Percentiles rank a stretch among this genome's conserved stretches.
phyloP scores from a whole-genome alignment of 768 basidiomycete genomes.

The Rhodotorula graminis region DNA sequence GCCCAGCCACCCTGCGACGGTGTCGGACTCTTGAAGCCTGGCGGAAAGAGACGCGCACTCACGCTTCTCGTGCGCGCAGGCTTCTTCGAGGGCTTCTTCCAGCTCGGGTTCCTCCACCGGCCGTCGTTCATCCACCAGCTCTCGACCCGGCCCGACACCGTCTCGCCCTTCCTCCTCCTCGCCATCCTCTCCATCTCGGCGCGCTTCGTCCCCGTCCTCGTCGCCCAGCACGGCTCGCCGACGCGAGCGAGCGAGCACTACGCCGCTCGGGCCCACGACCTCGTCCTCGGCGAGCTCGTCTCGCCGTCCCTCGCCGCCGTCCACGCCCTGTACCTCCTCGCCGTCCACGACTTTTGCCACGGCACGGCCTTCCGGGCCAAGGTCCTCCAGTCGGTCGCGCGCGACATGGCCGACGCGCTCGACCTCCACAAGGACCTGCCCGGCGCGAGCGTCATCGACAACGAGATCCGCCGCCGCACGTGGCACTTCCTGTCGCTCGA shows the following conservation, averaged over 20 bases:
- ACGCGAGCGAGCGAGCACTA: neutral
- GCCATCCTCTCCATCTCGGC: neutral
- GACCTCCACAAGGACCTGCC: neutral
- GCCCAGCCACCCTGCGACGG: too few species aligned
- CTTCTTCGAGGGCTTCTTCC: neutral
- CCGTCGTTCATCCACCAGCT: conserved; percentile 7
- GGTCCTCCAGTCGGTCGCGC: neutral
- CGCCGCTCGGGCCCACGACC: neutral
- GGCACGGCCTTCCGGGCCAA: neutral
- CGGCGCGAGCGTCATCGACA: neutral
- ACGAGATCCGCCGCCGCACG: conserved; percentile 1
- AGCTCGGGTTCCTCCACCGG: conserved; percentile 16
- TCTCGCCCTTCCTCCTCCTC: conserved; percentile 13
- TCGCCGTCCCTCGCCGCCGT: neutral
- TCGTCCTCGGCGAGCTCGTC: neutral
- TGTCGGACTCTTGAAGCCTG: too few species aligned
- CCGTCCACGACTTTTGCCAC: neutral
- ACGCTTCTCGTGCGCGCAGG: neutral
- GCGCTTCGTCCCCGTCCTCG: neutral
- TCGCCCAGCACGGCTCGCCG: neutral
- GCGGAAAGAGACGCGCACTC: too few species aligned
- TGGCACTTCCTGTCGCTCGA: neutral
- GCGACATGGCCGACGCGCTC: conserved; percentile 4
- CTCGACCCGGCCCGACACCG: neutral
- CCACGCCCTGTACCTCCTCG: conserved; percentile 4